Evolutionary conservation across 2,329 filamentous ascomycete species (phyloP).

Genomic region (Capronia epimyces): DNA sequence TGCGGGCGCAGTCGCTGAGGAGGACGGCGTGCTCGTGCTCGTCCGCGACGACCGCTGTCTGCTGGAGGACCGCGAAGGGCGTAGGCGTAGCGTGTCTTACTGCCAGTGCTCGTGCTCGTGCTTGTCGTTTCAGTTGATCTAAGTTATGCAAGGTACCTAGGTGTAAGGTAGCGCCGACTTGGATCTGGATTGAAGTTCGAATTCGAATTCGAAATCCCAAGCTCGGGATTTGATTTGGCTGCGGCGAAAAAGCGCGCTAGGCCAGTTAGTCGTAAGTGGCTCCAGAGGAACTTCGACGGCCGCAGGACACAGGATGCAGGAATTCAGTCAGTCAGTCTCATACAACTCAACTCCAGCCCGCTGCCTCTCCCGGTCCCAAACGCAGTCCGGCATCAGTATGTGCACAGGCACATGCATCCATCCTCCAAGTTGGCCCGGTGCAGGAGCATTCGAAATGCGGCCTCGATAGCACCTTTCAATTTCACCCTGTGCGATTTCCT

Average conservation of each 20-base stretch:
- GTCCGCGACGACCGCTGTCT: too few relatives aligned
- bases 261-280: too few relatives aligned
- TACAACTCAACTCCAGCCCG: neutral
- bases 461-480: slow-evolving; percentile 18
- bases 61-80: too few relatives aligned
- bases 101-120: too few relatives aligned
- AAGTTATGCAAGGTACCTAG: too few relatives aligned
- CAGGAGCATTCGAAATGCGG: slow-evolving; percentile 21
- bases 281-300: neutral
- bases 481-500: slow-evolving; percentile 24
- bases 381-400: slow-evolving; percentile 15
- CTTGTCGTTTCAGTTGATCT: too few relatives aligned
- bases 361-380: neutral
- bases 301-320: neutral
- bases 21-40: too few relatives aligned
- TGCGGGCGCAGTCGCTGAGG: neutral
- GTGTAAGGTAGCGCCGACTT: neutral
- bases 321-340: neutral
- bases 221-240: too few relatives aligned
- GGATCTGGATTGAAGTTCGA: slow-evolving; percentile 3
- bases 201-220: neutral
- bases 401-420: slow-evolving; percentile 20
- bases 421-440: slow-evolving; percentile 18
- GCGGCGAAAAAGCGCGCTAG: slow-evolving; percentile 1
- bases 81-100: too few relatives aligned